Conservation (phyloP, 257 asterid genomes). For the Solanum appendiculatum region DNA sequence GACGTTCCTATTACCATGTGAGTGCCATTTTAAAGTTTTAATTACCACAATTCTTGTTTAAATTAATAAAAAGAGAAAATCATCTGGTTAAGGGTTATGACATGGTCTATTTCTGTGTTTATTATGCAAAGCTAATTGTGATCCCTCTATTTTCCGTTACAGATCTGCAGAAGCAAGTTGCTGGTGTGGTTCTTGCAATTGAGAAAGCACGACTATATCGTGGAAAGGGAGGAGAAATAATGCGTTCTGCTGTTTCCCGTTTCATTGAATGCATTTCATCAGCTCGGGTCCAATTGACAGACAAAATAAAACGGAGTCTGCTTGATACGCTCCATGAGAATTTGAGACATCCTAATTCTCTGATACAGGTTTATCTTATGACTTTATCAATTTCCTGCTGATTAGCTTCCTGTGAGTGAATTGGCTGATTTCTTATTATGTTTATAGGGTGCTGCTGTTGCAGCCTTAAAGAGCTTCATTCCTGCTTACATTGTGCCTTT, state of each 20-base stretch:
- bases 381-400: background rate
- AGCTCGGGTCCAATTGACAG: slow-evolving; percentile 51
- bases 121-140: background rate
- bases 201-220: slow-evolving; percentile 98
- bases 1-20: background rate
- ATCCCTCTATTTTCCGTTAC: slow-evolving; percentile 10
- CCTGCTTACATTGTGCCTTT: slow-evolving; percentile 38
- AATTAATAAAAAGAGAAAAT: background rate
- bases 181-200: slow-evolving; percentile 86
- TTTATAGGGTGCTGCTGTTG: slow-evolving; percentile 64
- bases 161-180: slow-evolving; percentile 66
- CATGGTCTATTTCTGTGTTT: background rate
- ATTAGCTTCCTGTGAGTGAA: background rate
- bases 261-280: slow-evolving; percentile 73
- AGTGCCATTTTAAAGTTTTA: background rate
- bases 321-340: slow-evolving; percentile 84
- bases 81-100: background rate
- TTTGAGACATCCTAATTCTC: slow-evolving; percentile 85
- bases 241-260: slow-evolving; percentile 95
- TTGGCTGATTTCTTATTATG: slow-evolving; percentile 6
- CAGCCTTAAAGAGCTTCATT: slow-evolving; percentile 61
- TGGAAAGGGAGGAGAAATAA: slow-evolving; percentile 98
- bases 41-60: background rate
- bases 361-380: slow-evolving; percentile 63
- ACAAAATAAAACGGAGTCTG: slow-evolving; percentile 55